Conservation (phyloP, 176 grass and related monocot genomes). For the Hsuehochloa calcarea region DNA sequence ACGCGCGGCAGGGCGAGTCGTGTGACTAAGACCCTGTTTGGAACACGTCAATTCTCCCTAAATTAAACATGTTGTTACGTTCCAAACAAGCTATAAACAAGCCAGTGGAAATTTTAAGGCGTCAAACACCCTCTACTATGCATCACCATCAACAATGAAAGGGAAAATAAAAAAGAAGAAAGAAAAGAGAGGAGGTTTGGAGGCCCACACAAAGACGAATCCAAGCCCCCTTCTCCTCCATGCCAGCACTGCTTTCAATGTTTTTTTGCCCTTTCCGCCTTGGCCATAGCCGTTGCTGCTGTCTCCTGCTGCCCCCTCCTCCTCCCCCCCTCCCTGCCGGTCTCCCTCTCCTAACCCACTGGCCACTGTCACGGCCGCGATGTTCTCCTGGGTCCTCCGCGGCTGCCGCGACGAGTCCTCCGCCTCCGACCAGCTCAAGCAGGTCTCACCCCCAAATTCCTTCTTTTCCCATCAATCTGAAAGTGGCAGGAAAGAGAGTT, state of each 20-base stretch:
- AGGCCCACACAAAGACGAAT: background rate
- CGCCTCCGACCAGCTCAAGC: slow-evolving; percentile 59
- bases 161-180: too few species aligned
- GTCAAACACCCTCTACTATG: too few species aligned
- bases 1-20: too few species aligned
- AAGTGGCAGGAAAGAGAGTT: background rate
- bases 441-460: slow-evolving; percentile 19
- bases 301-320: background rate
- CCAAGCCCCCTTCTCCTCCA: background rate
- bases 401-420: slow-evolving; percentile 51
- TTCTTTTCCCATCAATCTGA: background rate
- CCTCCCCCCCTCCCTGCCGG: background rate
- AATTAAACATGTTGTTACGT: too few species aligned
- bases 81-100: too few species aligned
- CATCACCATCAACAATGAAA: too few species aligned
- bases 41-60: too few species aligned
- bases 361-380: background rate
- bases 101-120: too few species aligned
- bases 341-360: background rate
- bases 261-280: background rate
- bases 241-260: too few species aligned
- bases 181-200: too few species aligned
- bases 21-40: too few species aligned
- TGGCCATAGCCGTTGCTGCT: slow-evolving; percentile 3
- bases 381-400: slow-evolving; percentile 53